Percentiles rank a stretch among this genome's conserved stretches.
phyloP scores from a whole-genome alignment of 495 filamentous ascomycete genomes.

The Platismatia glauca region DNA sequence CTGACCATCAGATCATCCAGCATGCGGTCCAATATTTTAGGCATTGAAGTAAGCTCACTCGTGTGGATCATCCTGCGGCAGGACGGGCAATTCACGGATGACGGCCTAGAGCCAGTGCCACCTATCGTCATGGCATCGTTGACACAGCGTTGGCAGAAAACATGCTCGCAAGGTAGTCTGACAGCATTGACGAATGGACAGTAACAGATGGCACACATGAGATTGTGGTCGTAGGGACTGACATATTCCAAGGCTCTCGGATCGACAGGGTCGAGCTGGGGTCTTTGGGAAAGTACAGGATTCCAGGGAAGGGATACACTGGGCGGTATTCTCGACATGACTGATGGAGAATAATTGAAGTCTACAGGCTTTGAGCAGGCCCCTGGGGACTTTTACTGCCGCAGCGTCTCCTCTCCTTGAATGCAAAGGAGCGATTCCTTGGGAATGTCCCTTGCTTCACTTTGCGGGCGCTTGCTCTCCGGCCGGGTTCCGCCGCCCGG shows the following conservation, averaged over 20 bases:
- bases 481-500: background rate
- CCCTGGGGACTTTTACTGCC: background rate
- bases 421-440: background rate
- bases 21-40: conserved; percentile 52
- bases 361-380: background rate
- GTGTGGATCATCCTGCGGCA: conserved; percentile 25
- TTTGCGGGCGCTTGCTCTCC: background rate
- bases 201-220: conserved; percentile 78
- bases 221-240: conserved; percentile 59
- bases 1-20: conserved; percentile 67
- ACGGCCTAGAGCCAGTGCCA: background rate
- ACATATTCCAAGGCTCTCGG: conserved; percentile 64
- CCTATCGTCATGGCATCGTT: conserved; percentile 42
- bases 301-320: background rate
- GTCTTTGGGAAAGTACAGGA: background rate
- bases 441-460: background rate
- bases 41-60: conserved; percentile 27
- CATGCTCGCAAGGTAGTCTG: conserved; percentile 64
- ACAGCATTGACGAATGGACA: conserved; percentile 63
- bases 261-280: conserved; percentile 38
- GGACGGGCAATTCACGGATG: conserved; percentile 27
- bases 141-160: conserved; percentile 69
- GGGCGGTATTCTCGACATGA: background rate
- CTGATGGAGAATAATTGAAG: background rate
- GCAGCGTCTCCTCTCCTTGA: background rate